These are phyloP conservation scores for Sclerotinia spermophila DNA, from an alignment of 2,329 filamentous ascomycete genomes.

Conservation along the genomic window DNA sequence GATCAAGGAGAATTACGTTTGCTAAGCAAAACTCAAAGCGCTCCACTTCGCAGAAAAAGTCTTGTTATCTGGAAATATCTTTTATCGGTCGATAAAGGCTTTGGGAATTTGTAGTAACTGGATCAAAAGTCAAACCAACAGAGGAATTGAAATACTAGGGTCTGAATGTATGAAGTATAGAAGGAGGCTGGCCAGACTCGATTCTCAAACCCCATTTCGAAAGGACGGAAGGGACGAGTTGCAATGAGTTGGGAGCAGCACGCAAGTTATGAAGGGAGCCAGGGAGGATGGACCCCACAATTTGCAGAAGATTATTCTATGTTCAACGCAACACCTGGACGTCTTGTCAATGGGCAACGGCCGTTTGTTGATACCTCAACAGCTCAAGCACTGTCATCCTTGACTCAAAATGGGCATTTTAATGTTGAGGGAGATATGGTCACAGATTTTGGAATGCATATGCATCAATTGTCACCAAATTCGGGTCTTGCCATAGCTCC, in stretches of 20 bases:
- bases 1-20: conserved; percentile 15
- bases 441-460: conserved; percentile 56
- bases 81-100: not conserved
- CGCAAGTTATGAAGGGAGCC: conserved; percentile 46
- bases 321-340: conserved; percentile 61
- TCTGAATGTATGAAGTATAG: conserved; percentile 18
- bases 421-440: conserved; percentile 47
- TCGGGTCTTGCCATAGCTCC: conserved; percentile 53
- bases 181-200: conserved; percentile 10
- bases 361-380: conserved; percentile 32
- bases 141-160: not conserved
- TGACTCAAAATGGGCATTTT: conserved; percentile 46
- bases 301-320: conserved; percentile 64
- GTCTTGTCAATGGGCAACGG: conserved; percentile 42
- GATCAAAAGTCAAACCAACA: not conserved
- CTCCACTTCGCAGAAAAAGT: conserved; percentile 17
- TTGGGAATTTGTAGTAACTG: not conserved
- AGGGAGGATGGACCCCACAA: conserved; percentile 55
- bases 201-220: conserved; percentile 1
- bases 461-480: conserved; percentile 56
- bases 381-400: conserved; percentile 25
- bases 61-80: conserved; percentile 5
- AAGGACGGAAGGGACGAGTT: conserved; percentile 33
- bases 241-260: conserved; percentile 63
- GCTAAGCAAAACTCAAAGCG: conserved; percentile 16